phyloP scores from a whole-genome alignment of 169 alveolate genomes.

The Plasmodium vivax region DNA sequence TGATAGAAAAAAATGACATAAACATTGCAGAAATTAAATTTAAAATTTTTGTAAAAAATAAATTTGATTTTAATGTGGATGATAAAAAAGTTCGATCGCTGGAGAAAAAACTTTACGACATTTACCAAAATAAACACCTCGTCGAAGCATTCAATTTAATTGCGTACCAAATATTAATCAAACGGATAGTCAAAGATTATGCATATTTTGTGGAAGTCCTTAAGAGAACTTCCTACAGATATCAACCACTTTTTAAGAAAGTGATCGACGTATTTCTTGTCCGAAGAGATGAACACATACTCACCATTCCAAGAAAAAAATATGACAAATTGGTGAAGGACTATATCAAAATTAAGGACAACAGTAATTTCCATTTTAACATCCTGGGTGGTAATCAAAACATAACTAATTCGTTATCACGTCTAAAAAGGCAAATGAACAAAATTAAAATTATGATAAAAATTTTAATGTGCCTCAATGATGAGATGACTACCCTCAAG shows the following conservation, averaged over 20 bases:
- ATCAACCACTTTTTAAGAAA: slow-evolving; percentile 2
- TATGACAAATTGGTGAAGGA: background rate
- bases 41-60: slow-evolving; percentile 17
- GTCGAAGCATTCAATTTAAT: background rate
- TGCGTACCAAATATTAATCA: slow-evolving; percentile 1
- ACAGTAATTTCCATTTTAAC: slow-evolving; percentile 25
- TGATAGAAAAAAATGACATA: slow-evolving; percentile 18
- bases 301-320: background rate
- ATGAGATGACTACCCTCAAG: background rate
- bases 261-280: background rate
- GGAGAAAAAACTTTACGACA: slow-evolving; percentile 16
- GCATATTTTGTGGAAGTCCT: background rate
- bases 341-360: background rate
- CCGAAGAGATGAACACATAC: background rate
- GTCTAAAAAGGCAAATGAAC: background rate
- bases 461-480: background rate
- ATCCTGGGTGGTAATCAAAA: background rate
- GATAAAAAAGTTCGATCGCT: background rate
- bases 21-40: background rate
- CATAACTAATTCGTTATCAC: background rate
- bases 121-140: background rate
- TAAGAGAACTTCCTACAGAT: background rate
- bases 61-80: slow-evolving; percentile 6
- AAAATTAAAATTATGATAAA: slow-evolving; percentile 10
- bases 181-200: background rate